Base-by-base conservation (phyloP, 768 basidiomycete species). In the Trametes coccinea region DNA sequence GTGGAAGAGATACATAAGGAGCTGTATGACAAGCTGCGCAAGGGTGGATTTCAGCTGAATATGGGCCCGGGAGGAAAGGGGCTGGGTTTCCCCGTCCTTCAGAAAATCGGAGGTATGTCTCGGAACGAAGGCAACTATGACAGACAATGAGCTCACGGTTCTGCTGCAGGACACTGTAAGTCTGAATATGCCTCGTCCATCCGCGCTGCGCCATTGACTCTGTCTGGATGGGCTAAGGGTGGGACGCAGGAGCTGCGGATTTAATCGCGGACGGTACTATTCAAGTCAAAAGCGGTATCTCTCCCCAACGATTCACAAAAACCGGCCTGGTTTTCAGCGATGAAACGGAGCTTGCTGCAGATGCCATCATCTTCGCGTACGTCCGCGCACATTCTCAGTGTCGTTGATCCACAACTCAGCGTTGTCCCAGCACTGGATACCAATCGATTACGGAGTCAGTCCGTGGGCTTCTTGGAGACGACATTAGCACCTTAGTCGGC, bases 41-140 rank as follows among this genome's bases (percentile, higher is more conserved):
- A 75, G 55, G 76, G 72, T 4, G 79, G 79, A 2, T 51, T 80
- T 54, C 71, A 71, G 47, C 60, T 78, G n/a, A 72, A 72, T 48
- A 70, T 73, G 67, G 78, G 78, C 0, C 53, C 50, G 6, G 71
- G 75, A 44, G 77, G 75, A 9, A 56, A 71, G 3, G 78, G 77
- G 7, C 33, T 62, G 17, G 66, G 63, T 13, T 53, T 72, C 13
- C 54, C 75, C 43, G 46, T 72, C 9, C 73, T 68, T 56, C 72
- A 75, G 53, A 57, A 72, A 8, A 53, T 67, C 5, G 76, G 74
- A 68, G 77, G 79, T 75, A 66, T 37, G 34, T 70, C 62, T 13
- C 22, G 22, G 22, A 22, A 22, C 22, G 22, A 22, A 22, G 22
- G 22, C 22, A 22, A 22, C 22, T 22, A 60, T 16, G 47, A 51